Evolutionary conservation across 148 eudicot genomes (phyloP).

Genomic region (Nepenthes gracilis): DNA sequence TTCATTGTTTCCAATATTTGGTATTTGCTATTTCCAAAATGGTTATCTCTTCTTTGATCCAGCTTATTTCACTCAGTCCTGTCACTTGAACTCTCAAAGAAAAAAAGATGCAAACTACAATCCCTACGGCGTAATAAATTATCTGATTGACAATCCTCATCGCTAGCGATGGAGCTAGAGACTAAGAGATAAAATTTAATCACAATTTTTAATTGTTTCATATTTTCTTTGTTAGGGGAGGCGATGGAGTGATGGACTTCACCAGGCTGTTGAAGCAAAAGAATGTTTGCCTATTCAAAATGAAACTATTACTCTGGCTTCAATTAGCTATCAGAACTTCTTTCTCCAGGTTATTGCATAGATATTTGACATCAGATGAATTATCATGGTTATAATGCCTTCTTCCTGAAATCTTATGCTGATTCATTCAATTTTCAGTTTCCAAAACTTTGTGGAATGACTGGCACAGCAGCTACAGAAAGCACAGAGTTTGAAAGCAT

Average conservation of each 20-base stretch:
- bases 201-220: background rate
- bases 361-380: conserved; percentile 8
- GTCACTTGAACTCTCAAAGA: no score
- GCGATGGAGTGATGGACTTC: conserved; percentile 99
- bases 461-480: conserved; percentile 98
- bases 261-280: conserved; percentile 99
- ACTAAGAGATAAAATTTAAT: background rate
- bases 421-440: conserved; percentile 40
- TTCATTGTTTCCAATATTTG: no score
- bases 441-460: conserved; percentile 99
- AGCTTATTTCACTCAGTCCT: no score
- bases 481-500: conserved; percentile 97
- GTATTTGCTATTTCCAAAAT: no score
- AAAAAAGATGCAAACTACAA: no score
- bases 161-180: background rate
- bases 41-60: no score
- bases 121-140: no score
- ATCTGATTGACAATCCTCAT: no score
- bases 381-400: conserved; percentile 1
- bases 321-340: conserved; percentile 97
- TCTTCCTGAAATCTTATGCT: conserved; percentile 9
- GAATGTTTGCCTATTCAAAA: conserved; percentile 94
- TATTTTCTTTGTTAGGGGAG: conserved; percentile 53
- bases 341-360: conserved; percentile 71
- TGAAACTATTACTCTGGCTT: conserved; percentile 95